phyloP scores from a whole-genome alignment of 1,284 basidiomycete genomes.

The Vanrija sp. region DNA sequence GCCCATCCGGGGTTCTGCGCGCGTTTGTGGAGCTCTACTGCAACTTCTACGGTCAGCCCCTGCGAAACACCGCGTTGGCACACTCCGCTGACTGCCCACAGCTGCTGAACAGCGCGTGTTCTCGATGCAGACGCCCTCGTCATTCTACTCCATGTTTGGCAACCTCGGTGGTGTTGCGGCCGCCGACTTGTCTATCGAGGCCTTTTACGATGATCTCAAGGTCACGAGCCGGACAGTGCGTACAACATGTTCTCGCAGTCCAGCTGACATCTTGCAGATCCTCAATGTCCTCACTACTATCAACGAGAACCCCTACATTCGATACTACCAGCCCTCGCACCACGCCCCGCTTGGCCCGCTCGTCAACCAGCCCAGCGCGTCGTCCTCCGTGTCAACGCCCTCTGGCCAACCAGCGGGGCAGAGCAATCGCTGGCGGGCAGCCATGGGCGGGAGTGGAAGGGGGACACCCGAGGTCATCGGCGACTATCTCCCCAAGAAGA shows the following conservation, averaged over 20 bases:
- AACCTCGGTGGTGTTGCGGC: conserved; percentile 66
- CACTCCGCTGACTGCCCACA: conserved; percentile 40
- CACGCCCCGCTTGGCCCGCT: conserved; percentile 84
- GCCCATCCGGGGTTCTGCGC: conserved; percentile 53
- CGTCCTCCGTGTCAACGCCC: conserved; percentile 8
- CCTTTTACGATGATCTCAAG: conserved; percentile 73
- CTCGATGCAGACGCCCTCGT: conserved; percentile 65
- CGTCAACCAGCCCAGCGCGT: conserved; percentile 25
- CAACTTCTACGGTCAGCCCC: conserved; percentile 73
- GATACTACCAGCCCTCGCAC: conserved; percentile 83
- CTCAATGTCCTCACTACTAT: conserved; percentile 85
- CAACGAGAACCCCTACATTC: conserved; percentile 89
- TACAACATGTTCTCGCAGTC: conserved; percentile 15
- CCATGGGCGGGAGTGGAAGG: conserved; percentile 27
- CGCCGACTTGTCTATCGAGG: conserved; percentile 60
- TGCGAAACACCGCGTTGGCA: conserved; percentile 3
- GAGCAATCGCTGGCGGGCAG: conserved; percentile 43
- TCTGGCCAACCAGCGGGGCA: conserved; percentile 44
- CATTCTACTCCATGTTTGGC: conserved; percentile 82
- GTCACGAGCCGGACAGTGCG: conserved; percentile 55
- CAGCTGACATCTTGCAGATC: conserved; percentile 56
- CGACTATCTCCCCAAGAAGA: conserved; percentile 64
- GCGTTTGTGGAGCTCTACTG: conserved; percentile 77
- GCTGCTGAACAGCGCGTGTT: conserved; percentile 80
- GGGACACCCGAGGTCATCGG: conserved; percentile 44